A percentile compares a stretch with the other conserved stretches of the same genome.
Conservation (phyloP, 2,329 filamentous ascomycete genomes). For the Nannizziopsis barbatae region DNA sequence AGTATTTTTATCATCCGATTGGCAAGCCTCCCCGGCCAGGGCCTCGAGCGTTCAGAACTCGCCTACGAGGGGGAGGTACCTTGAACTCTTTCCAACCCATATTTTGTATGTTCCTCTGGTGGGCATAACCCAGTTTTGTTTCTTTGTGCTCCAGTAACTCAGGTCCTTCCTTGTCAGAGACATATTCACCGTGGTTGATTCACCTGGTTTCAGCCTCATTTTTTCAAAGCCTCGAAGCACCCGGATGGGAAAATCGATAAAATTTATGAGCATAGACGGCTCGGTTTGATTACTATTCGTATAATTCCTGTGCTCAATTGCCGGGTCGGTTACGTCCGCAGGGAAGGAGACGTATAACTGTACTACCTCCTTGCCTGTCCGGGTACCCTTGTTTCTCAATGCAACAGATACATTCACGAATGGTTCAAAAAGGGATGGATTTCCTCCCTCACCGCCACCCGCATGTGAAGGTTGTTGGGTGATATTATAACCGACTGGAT, state of each 20-base stretch:
- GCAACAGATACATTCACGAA: constrained; percentile 40
- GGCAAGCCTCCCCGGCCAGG: neutral
- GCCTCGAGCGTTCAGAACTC: constrained; percentile 10
- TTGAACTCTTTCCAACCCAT: constrained; percentile 21
- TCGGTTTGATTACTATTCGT: neutral
- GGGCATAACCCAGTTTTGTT: constrained; percentile 28
- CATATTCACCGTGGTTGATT: constrained; percentile 35
- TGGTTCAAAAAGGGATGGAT: constrained; percentile 44
- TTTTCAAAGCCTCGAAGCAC: constrained; percentile 46
- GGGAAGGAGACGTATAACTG: constrained; percentile 44
- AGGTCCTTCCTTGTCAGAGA: constrained; percentile 33
- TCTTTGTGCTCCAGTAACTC: constrained; percentile 28
- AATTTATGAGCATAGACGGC: neutral
- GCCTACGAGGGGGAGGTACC: constrained; percentile 18
- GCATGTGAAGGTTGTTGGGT: constrained; percentile 47
- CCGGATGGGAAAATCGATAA: constrained; percentile 20
- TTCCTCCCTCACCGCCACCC: constrained; percentile 56
- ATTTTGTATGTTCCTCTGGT: constrained; percentile 19
- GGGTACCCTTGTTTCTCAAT: constrained; percentile 42
- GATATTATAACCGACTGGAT: constrained; percentile 46
- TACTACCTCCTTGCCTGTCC: constrained; percentile 40
- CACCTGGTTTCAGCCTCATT: constrained; percentile 33
- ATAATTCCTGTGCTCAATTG: neutral
- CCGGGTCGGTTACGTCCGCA: constrained; percentile 33
- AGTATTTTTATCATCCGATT: neutral